Base-by-base conservation (phyloP, 148 eudicot genomes). In the Heliosperma pusillum region DNA sequence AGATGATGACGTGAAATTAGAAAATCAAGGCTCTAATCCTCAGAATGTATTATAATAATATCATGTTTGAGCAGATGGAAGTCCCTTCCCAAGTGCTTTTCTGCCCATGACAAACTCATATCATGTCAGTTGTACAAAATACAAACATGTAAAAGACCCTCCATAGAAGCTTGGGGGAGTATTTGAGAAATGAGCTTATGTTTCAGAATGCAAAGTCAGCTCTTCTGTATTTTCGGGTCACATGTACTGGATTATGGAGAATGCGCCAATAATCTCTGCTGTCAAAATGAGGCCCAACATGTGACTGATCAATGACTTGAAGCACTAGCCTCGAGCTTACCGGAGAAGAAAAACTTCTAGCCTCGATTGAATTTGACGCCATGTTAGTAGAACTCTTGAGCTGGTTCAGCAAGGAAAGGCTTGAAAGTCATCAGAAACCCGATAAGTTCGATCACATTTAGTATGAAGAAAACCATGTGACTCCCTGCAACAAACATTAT, bases 401-500 rank as follows among this genome's bases (percentile, higher is more conserved):
- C 42, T 5, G 85, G 79, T 42, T 10, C 60, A 66, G 71, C 68
- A 4, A 87, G 55, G 73, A 87, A 87, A 25, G 86, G 89, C 82
- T 78, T 80, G 76, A 82, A 82, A 20, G 87, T 84, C 82, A 84
- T 66, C 16, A 84, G 59, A 10, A 87, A 64, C 21, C 89, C 87
- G 40, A 80, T 57, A 10, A 72, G 33, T 75, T 87, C 86, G 11
- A 84, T 36, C 75, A 80, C 70, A 27, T 87, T 87, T n/a, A 87
- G 83, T 22, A 87, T 50, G 80, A 87, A 87, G 82, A 87, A 87
- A 5, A 87, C 82, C 84, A 84, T 76, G 66, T 84, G 82, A 72
- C 73, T 69, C 56, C 87, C 89, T 87, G 84, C 58, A 86, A 55
- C 7, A 55, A 77, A 72, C 29, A 15, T 3, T 57, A 10, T 36